A percentile compares a stretch with the other conserved stretches of the same genome.
Conservation (phyloP, 169 alveolate species). For the Babesia ovata region DNA sequence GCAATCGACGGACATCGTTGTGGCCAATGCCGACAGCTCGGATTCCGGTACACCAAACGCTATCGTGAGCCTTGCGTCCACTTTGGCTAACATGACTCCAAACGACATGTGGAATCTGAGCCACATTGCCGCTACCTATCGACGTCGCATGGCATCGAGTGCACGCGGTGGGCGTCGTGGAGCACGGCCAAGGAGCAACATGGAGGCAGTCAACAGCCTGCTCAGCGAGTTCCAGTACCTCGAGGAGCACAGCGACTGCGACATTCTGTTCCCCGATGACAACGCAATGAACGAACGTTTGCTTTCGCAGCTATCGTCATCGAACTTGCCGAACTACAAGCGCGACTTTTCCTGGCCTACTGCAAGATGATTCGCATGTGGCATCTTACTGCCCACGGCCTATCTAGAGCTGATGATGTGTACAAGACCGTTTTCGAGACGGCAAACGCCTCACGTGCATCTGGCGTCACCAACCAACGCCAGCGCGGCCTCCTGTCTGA, state of each 20-base stretch:
- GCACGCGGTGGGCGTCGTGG: not conserved
- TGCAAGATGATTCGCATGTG: slow-evolving; percentile 37
- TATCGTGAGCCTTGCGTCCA: not conserved
- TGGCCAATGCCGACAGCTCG: too few species aligned
- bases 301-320: not conserved
- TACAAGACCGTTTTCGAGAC: not conserved
- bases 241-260: slow-evolving; percentile 1
- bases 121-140: not conserved
- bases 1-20: too few species aligned
- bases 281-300: not conserved
- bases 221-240: slow-evolving; percentile 12
- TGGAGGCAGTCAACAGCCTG: slow-evolving; percentile 9
- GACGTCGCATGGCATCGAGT: not conserved
- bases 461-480: not conserved
- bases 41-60: not conserved
- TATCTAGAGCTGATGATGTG: not conserved
- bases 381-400: slow-evolving; percentile 6
- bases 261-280: slow-evolving; percentile 18
- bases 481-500: not conserved
- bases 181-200: not conserved
- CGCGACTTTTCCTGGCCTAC: slow-evolving; percentile 32
- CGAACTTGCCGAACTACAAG: slow-evolving; percentile 6
- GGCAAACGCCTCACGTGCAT: not conserved
- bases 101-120: not conserved
- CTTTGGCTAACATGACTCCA: not conserved